Evolutionary conservation across 2,329 filamentous ascomycete genomes (phyloP), one percentile per base, ranked within the genome.

Genomic region (Scytalidium lignicola): DNA sequence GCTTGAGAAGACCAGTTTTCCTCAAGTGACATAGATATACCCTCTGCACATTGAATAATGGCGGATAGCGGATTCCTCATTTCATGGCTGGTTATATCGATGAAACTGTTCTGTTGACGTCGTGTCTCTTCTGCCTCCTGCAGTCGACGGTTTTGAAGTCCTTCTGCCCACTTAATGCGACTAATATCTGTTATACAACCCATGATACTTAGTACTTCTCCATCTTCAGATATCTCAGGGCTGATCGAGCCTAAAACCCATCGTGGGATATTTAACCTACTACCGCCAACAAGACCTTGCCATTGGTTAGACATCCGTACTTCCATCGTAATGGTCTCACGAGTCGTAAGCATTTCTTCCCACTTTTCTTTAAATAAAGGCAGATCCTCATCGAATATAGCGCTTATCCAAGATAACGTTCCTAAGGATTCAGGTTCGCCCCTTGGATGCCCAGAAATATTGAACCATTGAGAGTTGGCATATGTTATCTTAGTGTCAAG

Each of bases 111-210:
- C 55, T 82, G 78, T 51, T 86, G 81, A 26, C 80, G 74, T 65
- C 92, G 91, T 50, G 89, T 76, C 63, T 91, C 86, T 2, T 90
- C 80, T 0, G 88, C 90, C 63, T 93, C 88, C 59, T 90, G 80
- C 57, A 88, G 83, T 51, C 88, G 82, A 44, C 83, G 78, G 56
- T 79, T 87, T 65, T 93, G 88, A 23, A 90, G 80, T 43, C 83
- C 82, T 65, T 93, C 88, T 1, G 88, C 87, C 74, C 84, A 84
- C 64, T 93, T 93, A 62, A 92, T 88, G 48, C 85, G 80, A 17
- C 85, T 89, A 53, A 95, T 93, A 60, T 95, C 87, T 1, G 84
- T 91, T 53, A 92, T 84, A 59, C 83, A 88, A 61, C 64, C 41
- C 76, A 74, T 15, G 3, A 90, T 84, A 53, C 82, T 81, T 66